phyloP scores from a whole-genome alignment of 169 alveolate species.

The Eimeria acervulina region DNA sequence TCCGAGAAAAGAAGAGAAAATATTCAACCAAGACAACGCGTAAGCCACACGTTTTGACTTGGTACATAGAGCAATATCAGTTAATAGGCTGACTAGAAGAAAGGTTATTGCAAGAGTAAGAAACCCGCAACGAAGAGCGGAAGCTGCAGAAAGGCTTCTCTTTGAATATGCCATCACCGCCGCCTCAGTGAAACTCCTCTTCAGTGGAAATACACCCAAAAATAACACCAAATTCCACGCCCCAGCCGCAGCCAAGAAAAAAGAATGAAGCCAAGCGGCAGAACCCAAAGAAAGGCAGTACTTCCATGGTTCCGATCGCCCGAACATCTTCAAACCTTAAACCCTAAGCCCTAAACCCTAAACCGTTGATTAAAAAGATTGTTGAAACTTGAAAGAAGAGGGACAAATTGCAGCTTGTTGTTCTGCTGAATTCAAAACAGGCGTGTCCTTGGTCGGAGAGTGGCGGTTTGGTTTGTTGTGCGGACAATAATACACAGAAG shows the following conservation, averaged over 20 bases:
- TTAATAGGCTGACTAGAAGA: background rate
- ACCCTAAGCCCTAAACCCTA: too few species aligned
- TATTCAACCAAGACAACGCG: background rate
- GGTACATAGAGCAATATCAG: background rate
- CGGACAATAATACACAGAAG: too few species aligned
- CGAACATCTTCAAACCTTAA: background rate
- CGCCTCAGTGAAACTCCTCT: slow-evolving; percentile 4
- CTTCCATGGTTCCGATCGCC: background rate
- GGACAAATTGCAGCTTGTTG: too few species aligned
- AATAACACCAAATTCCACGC: slow-evolving; percentile 25
- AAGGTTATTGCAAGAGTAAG: background rate
- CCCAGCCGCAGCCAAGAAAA: background rate
- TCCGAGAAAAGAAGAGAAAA: background rate
- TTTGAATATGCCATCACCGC: slow-evolving; percentile 9
- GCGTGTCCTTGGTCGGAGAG: too few species aligned
- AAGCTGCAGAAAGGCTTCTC: background rate
- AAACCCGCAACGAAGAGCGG: background rate
- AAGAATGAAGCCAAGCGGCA: background rate
- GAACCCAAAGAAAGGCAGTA: slow-evolving; percentile 31
- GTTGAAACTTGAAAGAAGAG: too few species aligned
- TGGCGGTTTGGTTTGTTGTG: too few species aligned
- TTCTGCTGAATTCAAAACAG: too few species aligned
- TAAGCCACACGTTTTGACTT: background rate
- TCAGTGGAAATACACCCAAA: background rate
- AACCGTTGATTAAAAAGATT: too few species aligned